Conservation (phyloP, 176 grass and related monocot genomes). For the Triticum timopheevii region DNA sequence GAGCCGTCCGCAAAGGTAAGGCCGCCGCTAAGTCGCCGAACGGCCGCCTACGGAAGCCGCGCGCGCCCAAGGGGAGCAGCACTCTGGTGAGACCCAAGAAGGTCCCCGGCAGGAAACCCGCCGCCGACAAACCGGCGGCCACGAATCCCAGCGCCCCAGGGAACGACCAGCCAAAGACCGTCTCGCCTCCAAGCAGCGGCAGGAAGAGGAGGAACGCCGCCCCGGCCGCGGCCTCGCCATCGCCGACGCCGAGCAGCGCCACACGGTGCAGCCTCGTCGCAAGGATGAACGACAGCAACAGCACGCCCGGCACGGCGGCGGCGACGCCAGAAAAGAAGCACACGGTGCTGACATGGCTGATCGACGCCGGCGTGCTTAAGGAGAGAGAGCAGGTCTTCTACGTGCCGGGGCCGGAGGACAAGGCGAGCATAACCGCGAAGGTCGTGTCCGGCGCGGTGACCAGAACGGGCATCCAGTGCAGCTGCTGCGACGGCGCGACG, state of each 20-base stretch:
- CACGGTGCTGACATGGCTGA: slow-evolving; percentile 73
- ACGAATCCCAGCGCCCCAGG: background rate
- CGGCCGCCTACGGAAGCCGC: slow-evolving; percentile 24
- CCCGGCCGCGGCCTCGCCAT: background rate
- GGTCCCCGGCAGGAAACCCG: background rate
- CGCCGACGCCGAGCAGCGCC: background rate
- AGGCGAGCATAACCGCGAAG: background rate
- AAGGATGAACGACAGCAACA: background rate
- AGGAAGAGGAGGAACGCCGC: slow-evolving; percentile 7
- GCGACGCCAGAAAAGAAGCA: slow-evolving; percentile 21
- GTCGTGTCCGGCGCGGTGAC: slow-evolving; percentile 51
- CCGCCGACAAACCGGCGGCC: background rate
- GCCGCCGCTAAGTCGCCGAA: background rate
- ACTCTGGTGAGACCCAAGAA: slow-evolving; percentile 5
- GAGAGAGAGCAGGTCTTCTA: slow-evolving; percentile 58
- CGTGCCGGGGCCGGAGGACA: slow-evolving; percentile 23
- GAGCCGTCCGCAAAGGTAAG: background rate
- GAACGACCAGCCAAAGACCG: slow-evolving; percentile 11
- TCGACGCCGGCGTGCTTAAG: slow-evolving; percentile 46
- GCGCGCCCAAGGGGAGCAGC: slow-evolving; percentile 20
- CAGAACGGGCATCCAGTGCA: slow-evolving; percentile 46
- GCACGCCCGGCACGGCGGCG: background rate
- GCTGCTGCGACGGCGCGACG: slow-evolving; percentile 50
- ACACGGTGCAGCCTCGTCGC: slow-evolving; percentile 5
- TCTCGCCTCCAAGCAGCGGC: background rate